Evolutionary conservation across 139 green algal genomes (phyloP).

Genomic region (Gonium pectorale): DNA sequence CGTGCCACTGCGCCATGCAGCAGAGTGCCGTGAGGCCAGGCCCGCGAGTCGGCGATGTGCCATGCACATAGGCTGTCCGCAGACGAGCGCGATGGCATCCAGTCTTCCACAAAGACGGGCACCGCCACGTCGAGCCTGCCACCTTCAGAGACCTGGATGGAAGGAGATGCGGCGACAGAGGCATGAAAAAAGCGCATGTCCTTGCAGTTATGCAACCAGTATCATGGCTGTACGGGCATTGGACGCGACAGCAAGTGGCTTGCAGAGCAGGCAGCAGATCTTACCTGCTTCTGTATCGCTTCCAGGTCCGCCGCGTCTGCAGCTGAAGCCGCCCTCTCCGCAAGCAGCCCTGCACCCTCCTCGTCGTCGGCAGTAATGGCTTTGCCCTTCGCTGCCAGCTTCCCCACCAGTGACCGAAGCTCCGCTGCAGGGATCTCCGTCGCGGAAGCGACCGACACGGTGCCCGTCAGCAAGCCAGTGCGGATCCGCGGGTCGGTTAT

Average conservation of each 20-base stretch:
- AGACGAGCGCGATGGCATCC: neutral
- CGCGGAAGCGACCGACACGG: slow-evolving; percentile 4
- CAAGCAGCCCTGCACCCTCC: neutral
- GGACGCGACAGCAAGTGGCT: no score
- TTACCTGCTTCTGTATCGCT: slow-evolving; percentile 28
- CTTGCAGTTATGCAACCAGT: no score
- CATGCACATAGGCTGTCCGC: slow-evolving; percentile 11
- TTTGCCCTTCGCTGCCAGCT: slow-evolving; percentile 6
- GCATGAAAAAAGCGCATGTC: no score
- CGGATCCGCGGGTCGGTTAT: neutral
- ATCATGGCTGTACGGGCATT: no score
- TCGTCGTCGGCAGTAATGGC: neutral
- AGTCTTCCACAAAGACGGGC: slow-evolving; percentile 5
- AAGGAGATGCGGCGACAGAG: no score
- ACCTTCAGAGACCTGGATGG: neutral
- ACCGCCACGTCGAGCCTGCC: neutral
- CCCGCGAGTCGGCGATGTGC: neutral
- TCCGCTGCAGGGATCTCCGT: neutral
- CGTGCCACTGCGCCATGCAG: slow-evolving; percentile 8
- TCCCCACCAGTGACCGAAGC: neutral
- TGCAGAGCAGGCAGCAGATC: no score
- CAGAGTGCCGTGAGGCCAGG: slow-evolving; percentile 24
- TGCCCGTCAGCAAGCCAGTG: neutral
- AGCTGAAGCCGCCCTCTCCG: neutral
- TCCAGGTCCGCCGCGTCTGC: slow-evolving; percentile 19